A percentile compares a stretch with the other conserved stretches of the same genome.
Conservation (phyloP, 495 filamentous ascomycete species). For the Xylaria nigripes region DNA sequence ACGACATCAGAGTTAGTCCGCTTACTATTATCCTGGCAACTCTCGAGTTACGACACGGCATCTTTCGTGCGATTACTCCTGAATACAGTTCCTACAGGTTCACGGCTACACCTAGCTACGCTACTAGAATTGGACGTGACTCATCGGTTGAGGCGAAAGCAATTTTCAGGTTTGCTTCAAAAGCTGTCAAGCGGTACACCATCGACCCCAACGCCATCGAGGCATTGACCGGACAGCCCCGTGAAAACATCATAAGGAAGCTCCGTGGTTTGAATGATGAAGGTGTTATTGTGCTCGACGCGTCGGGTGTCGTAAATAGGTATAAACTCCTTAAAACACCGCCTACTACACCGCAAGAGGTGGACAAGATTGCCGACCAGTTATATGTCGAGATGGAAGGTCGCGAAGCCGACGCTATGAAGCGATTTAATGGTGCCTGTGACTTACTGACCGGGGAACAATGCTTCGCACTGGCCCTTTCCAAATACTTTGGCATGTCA, state of each 20-base stretch:
- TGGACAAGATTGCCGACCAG: constrained; percentile 30
- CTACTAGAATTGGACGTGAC: constrained; percentile 16
- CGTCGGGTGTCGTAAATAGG: constrained; percentile 39
- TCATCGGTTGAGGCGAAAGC: constrained; percentile 26
- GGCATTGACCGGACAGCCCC: constrained; percentile 12
- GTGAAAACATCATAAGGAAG: constrained; percentile 40
- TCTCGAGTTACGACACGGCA: constrained; percentile 46
- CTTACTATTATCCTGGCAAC: constrained; percentile 43
- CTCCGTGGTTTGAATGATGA: constrained; percentile 41
- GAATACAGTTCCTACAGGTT: constrained; percentile 48
- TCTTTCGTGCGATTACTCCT: constrained; percentile 48
- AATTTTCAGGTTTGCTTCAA: constrained; percentile 26
- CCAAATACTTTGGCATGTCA: constrained; percentile 48
- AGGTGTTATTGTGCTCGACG: constrained; percentile 38
- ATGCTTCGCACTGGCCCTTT: constrained; percentile 43
- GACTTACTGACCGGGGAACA: constrained; percentile 37
- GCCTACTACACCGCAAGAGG: constrained; percentile 31
- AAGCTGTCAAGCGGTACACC: constrained; percentile 24
- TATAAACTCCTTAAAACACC: constrained; percentile 41
- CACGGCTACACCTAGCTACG: constrained; percentile 24
- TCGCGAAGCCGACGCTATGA: constrained; percentile 42
- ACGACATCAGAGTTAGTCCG: constrained; percentile 35
- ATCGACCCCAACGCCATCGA: constrained; percentile 40
- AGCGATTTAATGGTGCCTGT: constrained; percentile 40
- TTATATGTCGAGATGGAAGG: constrained; percentile 41